These are phyloP conservation scores for Aspergillus funiculosus DNA, from an alignment of 495 filamentous ascomycete species.

Conservation along the genomic window DNA sequence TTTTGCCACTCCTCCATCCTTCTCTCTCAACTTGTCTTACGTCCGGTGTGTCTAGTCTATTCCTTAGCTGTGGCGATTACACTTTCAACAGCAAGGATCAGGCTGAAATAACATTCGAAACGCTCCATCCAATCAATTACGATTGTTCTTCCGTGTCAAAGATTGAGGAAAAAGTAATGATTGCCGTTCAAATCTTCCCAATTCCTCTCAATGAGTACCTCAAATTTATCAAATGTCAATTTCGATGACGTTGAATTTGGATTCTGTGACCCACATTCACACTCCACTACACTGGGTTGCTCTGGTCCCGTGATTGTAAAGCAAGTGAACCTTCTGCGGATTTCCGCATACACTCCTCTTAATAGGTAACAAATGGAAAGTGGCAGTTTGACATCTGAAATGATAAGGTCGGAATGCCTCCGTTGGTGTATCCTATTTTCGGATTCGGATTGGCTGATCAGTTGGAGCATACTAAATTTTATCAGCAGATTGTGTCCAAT, in stretches of 20 bases:
- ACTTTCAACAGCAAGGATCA: constrained; percentile 32
- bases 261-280: constrained; percentile 40
- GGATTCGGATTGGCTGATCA: constrained; percentile 30
- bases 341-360: constrained; percentile 28
- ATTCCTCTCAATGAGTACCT: not conserved
- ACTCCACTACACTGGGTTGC: constrained; percentile 37
- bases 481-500: constrained; percentile 32
- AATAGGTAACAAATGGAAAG: constrained; percentile 37
- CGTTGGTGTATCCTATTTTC: constrained; percentile 15
- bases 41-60: constrained; percentile 18
- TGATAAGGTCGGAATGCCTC: constrained; percentile 29
- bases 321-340: constrained; percentile 37
- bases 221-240: not conserved
- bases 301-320: constrained; percentile 42
- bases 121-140: constrained; percentile 27
- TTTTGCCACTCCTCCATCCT: constrained; percentile 30
- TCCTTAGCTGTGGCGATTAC: constrained; percentile 26
- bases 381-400: constrained; percentile 18
- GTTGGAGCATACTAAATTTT: constrained; percentile 25
- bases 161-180: constrained; percentile 7
- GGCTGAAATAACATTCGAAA: constrained; percentile 17
- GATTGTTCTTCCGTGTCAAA: constrained; percentile 12
- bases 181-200: not conserved
- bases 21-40: constrained; percentile 30
- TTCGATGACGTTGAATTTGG: constrained; percentile 42